These are phyloP conservation scores for Dictyostelium purpureum DNA, from an alignment of 78 protist species.

Conservation along the genomic window DNA sequence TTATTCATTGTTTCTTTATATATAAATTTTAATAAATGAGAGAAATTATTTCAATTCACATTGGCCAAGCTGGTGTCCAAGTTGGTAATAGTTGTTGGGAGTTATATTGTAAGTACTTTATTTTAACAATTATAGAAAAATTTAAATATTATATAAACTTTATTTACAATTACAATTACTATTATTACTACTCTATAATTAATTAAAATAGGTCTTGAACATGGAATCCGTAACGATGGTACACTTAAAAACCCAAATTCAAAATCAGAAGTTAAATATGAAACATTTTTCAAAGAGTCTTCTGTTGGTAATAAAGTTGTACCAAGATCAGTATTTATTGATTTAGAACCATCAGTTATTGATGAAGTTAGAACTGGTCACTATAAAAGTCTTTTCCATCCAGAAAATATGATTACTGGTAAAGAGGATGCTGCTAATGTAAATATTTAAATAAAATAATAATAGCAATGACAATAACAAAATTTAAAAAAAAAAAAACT, in stretches of 20 bases:
- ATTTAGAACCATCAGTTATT: constrained; percentile 97
- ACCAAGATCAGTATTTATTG: constrained; percentile 97
- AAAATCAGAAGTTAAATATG: constrained; percentile 68
- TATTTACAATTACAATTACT: too few species aligned
- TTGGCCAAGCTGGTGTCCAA: constrained; percentile 94
- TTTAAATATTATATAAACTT: too few species aligned
- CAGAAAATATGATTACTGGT: constrained; percentile 98
- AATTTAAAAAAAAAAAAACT: not conserved
- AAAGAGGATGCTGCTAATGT: constrained; percentile 99
- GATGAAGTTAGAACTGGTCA: constrained; percentile 97
- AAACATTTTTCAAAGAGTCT: constrained; percentile 96
- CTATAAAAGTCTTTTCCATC: constrained; percentile 98
- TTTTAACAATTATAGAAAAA: too few species aligned
- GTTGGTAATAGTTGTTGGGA: constrained; percentile 99
- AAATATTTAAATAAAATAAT: not conserved
- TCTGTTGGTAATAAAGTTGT: constrained; percentile 92
- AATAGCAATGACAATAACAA: not conserved
- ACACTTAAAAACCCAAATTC: constrained; percentile 91
- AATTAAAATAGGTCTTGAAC: constrained; percentile 98
- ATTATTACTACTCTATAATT: too few species aligned
- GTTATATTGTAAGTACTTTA: constrained; percentile 88
- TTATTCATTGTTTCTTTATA: too few species aligned
- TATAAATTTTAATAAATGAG: too few species aligned
- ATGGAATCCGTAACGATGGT: constrained; percentile 98
- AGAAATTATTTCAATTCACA: constrained; percentile 94